These are phyloP conservation scores for Amanita rubescens DNA, from an alignment of 768 basidiomycete species.

Conservation along the genomic window DNA sequence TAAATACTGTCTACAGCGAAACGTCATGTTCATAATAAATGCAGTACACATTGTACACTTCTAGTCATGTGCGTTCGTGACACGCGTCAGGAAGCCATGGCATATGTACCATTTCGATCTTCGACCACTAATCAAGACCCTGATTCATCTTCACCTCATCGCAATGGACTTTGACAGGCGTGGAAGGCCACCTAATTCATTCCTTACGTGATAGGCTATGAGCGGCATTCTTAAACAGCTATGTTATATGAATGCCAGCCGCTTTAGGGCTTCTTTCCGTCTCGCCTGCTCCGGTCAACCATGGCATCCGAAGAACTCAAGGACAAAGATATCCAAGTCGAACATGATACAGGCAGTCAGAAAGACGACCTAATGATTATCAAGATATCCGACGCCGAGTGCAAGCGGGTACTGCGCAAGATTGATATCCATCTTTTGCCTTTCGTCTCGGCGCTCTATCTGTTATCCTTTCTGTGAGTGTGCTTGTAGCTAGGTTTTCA, in stretches of 20 bases:
- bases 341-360: background rate
- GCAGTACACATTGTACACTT: no score
- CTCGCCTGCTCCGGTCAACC: background rate
- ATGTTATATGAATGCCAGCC: background rate
- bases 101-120: no score
- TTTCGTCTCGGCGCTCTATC: constrained; percentile 35
- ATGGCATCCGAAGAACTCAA: background rate
- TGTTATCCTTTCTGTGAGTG: constrained; percentile 40
- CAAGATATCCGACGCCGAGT: constrained; percentile 10
- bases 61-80: no score
- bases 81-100: no score
- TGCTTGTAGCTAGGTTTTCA: background rate
- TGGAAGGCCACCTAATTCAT: background rate
- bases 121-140: no score
- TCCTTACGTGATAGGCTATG: background rate
- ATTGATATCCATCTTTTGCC: constrained; percentile 38
- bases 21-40: no score
- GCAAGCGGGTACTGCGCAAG: constrained; percentile 28
- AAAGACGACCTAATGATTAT: background rate
- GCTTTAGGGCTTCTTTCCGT: background rate
- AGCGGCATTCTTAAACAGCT: background rate
- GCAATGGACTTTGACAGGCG: no score
- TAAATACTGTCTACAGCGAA: no score
- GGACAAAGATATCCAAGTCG: background rate
- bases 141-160: no score